These are phyloP conservation scores for Sarocladium brachiariae DNA, from an alignment of 2,329 filamentous ascomycete genomes.

Conservation along the genomic window DNA sequence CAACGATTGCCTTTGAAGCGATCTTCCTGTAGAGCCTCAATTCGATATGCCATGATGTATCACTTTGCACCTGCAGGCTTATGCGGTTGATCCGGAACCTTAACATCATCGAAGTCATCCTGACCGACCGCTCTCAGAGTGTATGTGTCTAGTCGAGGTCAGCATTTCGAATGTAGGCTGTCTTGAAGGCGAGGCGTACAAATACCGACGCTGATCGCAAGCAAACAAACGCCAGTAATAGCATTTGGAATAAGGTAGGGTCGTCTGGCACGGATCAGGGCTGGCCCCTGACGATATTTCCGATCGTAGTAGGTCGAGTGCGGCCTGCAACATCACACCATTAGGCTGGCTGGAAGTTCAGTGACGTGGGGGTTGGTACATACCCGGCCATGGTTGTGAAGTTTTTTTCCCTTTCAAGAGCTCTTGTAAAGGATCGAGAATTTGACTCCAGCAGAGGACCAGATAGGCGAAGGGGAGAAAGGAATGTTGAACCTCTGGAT, in stretches of 20 bases:
- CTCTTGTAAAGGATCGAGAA: too few species aligned
- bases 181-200: slow-evolving; percentile 62
- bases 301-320: slow-evolving; percentile 82
- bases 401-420: too few species aligned
- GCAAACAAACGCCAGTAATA: slow-evolving; percentile 68
- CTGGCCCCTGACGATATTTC: slow-evolving; percentile 75
- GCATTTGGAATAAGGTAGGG: slow-evolving; percentile 91
- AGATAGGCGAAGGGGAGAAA: neutral
- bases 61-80: slow-evolving; percentile 35
- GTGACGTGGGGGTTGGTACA: neutral
- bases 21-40: too few species aligned
- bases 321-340: slow-evolving; percentile 25
- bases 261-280: slow-evolving; percentile 83
- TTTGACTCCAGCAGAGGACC: too few species aligned
- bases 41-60: slow-evolving; percentile 16
- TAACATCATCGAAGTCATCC: slow-evolving; percentile 94
- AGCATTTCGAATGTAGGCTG: slow-evolving; percentile 11
- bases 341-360: neutral
- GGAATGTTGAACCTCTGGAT: neutral
- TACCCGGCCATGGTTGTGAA: slow-evolving; percentile 7
- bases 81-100: slow-evolving; percentile 69
- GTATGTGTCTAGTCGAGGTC: slow-evolving; percentile 41
- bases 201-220: slow-evolving; percentile 71
- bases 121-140: slow-evolving; percentile 81
- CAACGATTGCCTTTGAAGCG: neutral